Base-by-base conservation (phyloP, 371 early-diverging fungal genomes). In the Sporodiniella umbellata region DNA sequence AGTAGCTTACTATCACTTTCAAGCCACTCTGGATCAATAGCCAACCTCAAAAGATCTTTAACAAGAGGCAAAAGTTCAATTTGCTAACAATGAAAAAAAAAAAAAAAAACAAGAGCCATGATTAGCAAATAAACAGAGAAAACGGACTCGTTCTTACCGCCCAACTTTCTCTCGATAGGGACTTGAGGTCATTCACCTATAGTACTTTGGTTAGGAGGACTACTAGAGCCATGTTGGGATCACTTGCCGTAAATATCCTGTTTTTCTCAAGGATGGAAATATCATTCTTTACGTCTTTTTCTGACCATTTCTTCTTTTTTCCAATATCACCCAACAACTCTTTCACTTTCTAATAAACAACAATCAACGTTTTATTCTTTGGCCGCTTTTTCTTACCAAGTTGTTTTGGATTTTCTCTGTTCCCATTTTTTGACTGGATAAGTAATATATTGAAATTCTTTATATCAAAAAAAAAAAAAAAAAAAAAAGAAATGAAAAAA, bases 141-240 rank as follows among this genome's bases (percentile, higher is more conserved):
- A n/a, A n/a, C n/a, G n/a, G 7, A 1, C 14, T n/a, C 18, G 17
- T 37, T 11, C 40, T 60, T 75, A 78, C 78, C 53, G 63, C 57
- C 78, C 78, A 78, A 44, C 78, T 78, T 49, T 75, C 67, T 14
- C 50, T 44, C 0, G 78, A 78, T 38, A 78, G 53, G 14, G 66
- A 49, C 15, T 67, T 66, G 15, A 78, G 57, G 40, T 78, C 78
- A 51, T 58, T 56, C 26, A 74, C 53, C 58, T 58, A 47, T 30
- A 25, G 35, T 25, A 39, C 2, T 30, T 25, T 15, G 19, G 42
- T 40, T 24, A 45, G n/a, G 37, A n/a, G n/a, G n/a, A n/a, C n/a
- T n/a, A n/a, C n/a, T n/a, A n/a, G n/a, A n/a, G n/a, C n/a, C n/a
- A n/a, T n/a, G n/a, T n/a, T n/a, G 12, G 15, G 14, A 17, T 18